Evolutionary conservation across 768 basidiomycete species (phyloP), one percentile per base, ranked within the genome.

Genomic region (Agaricus subrufescens): DNA sequence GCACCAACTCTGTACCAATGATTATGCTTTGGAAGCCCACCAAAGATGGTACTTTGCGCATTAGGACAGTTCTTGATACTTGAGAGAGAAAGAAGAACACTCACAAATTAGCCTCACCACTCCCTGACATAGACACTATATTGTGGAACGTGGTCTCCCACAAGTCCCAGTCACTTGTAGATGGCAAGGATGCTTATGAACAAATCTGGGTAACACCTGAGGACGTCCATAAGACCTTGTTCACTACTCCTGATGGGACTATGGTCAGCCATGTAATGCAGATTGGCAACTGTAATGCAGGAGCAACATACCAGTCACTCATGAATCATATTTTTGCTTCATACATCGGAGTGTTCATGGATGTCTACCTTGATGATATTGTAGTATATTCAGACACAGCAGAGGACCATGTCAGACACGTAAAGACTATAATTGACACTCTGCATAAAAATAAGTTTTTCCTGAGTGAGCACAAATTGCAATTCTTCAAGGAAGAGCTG

Each of bases 291-390:
- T 70, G 66, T 26, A 72, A 71, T 46, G 64, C 62, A 29, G 59
- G 61, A 0, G 75, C 75, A 0, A 79, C 76, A 0, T 78, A 70
- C 64, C 76, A 78, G 56, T 58, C 68, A 0, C 48, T 79, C 1
- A 77, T 77, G 73, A 75, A 75, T 31, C 67, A 76, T 39, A 63
- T 78, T 0, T 70, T 70, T 40, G 34, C 59, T 0, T 46, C 56
- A 1, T 66, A 65, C 30, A 67, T 79, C 40, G 76, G 74, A 0
- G 51, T 56, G 0, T 69, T 73, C 49, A 67, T 73, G 51, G 67
- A 75, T 49, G 62, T 37, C 50, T 77, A 26, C 44, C 50, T 59
- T 23, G 58, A 59, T 49, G 58, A 59, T 30, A 47, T 59, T 3
- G 37, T 55, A 4, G 69, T 77, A 15, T 76, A 69, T 60, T 78